Base-by-base conservation (phyloP, 139 green algal species). In the Zygnema cylindricum region DNA sequence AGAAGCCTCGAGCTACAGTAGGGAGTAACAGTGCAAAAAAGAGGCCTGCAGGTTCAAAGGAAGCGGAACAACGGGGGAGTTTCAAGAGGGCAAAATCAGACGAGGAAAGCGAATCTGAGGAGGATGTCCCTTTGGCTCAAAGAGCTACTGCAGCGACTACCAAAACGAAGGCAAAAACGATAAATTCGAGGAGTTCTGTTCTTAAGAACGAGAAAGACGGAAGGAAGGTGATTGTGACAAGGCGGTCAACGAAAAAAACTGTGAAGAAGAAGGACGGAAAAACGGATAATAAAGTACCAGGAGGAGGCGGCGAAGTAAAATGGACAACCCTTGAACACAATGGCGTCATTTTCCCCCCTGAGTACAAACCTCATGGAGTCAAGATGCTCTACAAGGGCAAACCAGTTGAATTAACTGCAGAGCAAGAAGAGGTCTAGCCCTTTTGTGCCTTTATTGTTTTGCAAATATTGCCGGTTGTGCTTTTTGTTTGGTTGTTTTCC, bases 271-370 rank as follows among this genome's bases (percentile, higher is more conserved):
- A 71, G 77, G 35, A 84, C 3, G 55, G 33, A 54, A 69, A 84
- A 33, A 84, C 7, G 77, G 77, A 54, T 33, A 84, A 33, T 69
- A 79, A 16, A 54, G 71, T 3, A 43, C 71, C 71, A 11, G 71
- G 71, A 11, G 38, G 71, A 36, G 85, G 43, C 35, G 84, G 84
- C 7, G 88, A 95, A 69, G 36, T 93, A 3, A 97, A 96, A 93
- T 99, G 97, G 97, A 93, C 89, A 0, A 98, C 94, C 0, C 91
- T 99, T 42, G 85, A 93, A 57, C 96, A 99, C 91, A 77, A 81
- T 2, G 98, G 98, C 32, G 97, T 99, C 82, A 93, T 99, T 39
- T 99, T 99, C 93, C 97, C 98, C 0, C 97, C 97, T 1, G 86
- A 94, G 57, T 98, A 98, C 81, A 86, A 93, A 82, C 95, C 96